These are phyloP conservation scores for Croton setiger DNA, from an alignment of 441 rosid genomes.

Conservation along the genomic window DNA sequence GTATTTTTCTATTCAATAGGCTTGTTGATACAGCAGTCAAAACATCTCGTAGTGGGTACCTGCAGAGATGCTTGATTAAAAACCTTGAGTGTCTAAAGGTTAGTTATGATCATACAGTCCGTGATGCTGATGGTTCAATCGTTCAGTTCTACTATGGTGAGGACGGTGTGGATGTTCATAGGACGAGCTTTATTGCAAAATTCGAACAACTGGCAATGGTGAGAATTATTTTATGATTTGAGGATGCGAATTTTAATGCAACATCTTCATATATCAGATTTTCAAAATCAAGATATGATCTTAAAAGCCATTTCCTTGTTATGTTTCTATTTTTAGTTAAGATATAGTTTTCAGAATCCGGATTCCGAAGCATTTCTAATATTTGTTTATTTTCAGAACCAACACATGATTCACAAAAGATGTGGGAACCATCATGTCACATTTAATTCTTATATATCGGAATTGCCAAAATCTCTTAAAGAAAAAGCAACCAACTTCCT, in stretches of 20 bases:
- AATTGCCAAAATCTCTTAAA: slow-evolving; percentile 64
- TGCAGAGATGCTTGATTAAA: slow-evolving; percentile 97
- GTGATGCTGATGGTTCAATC: slow-evolving; percentile 95
- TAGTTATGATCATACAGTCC: slow-evolving; percentile 90
- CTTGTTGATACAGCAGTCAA: slow-evolving; percentile 99
- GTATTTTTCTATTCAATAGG: slow-evolving; percentile 41
- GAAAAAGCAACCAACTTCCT: slow-evolving; percentile 66
- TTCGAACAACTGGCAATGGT: slow-evolving; percentile 68
- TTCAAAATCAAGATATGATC: too few species aligned
- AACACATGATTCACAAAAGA: slow-evolving; percentile 50
- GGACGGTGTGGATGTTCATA: slow-evolving; percentile 98
- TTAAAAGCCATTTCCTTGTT: too few species aligned
- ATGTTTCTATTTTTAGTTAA: too few species aligned
- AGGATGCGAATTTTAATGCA: slow-evolving; percentile 15
- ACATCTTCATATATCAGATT: slow-evolving; percentile 11
- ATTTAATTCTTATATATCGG: slow-evolving; percentile 49
- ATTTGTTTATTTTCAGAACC: slow-evolving; percentile 55
- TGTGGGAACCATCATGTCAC: slow-evolving; percentile 39
- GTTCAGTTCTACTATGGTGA: slow-evolving; percentile 96
- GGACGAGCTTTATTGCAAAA: slow-evolving; percentile 71
- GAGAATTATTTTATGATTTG: slow-evolving; percentile 28
- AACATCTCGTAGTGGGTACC: slow-evolving; percentile 99
- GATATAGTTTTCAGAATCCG: slow-evolving; percentile 5
- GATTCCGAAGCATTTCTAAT: slow-evolving; percentile 15
- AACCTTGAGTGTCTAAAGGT: slow-evolving; percentile 95